A percentile compares a stretch with the other conserved stretches of the same genome.
These are phyloP conservation scores for Onygena corvina DNA, from an alignment of 2,329 filamentous ascomycete genomes.

Conservation along the genomic window DNA sequence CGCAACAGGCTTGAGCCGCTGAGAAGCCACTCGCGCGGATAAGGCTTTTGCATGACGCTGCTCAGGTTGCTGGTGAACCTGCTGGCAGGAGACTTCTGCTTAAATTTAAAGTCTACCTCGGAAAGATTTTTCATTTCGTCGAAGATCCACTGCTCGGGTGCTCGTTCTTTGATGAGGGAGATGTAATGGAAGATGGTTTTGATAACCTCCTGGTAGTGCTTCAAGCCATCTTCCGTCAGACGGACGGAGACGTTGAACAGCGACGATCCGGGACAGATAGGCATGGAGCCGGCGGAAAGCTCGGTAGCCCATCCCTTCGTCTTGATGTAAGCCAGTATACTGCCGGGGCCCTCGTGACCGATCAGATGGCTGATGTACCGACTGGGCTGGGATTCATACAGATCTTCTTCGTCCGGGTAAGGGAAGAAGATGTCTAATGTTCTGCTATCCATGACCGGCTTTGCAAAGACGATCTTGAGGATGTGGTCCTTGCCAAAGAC, in stretches of 20 bases:
- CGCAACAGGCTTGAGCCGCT: constrained; percentile 66
- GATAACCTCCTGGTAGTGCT: constrained; percentile 67
- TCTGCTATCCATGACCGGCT: constrained; percentile 79
- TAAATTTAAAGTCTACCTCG: constrained; percentile 90
- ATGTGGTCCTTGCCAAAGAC: constrained; percentile 51
- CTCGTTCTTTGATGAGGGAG: constrained; percentile 64
- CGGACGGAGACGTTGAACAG: constrained; percentile 70
- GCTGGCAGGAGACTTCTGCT: constrained; percentile 80
- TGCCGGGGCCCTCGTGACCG: constrained; percentile 84
- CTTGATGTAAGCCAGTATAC: constrained; percentile 81
- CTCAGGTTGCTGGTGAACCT: constrained; percentile 77
- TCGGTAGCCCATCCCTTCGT: constrained; percentile 80
- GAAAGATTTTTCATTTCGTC: constrained; percentile 81
- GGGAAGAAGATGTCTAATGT: constrained; percentile 71
- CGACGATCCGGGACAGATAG: constrained; percentile 66
- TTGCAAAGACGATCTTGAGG: constrained; percentile 65
- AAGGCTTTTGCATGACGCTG: constrained; percentile 79
- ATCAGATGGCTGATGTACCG: constrained; percentile 81
- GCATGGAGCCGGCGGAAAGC: constrained; percentile 62
- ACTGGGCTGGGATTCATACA: constrained; percentile 70
- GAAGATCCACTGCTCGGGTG: constrained; percentile 85
- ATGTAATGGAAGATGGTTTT: constrained; percentile 88
- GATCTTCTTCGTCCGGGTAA: constrained; percentile 68
- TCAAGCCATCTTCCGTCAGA: constrained; percentile 72
- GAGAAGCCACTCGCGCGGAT: constrained; percentile 76